phyloP scores from a whole-genome alignment of 345 rosid genomes.

The Pelargonium nanum region DNA sequence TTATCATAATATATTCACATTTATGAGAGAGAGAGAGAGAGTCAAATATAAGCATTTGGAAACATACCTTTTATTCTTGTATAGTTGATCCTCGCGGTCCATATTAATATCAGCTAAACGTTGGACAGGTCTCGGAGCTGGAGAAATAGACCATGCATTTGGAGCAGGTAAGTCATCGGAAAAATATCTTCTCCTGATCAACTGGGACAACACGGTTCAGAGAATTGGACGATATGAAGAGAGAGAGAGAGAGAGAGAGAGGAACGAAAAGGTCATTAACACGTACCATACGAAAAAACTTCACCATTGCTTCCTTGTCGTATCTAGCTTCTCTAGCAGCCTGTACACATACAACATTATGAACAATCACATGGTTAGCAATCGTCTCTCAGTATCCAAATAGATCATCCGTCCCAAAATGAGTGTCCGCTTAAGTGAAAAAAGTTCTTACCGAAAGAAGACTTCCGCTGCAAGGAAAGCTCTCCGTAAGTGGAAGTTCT shows the following conservation, averaged over 20 bases:
- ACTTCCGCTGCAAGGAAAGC: slow-evolving; percentile 83
- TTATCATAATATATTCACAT: too few relatives aligned
- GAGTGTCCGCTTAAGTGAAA: slow-evolving; percentile 9
- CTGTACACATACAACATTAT: slow-evolving; percentile 34
- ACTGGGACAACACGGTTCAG: slow-evolving; percentile 25
- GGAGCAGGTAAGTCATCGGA: slow-evolving; percentile 67
- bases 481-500: slow-evolving; percentile 90
- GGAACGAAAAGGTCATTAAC: not conserved
- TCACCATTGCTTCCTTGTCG: slow-evolving; percentile 85
- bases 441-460: slow-evolving; percentile 58
- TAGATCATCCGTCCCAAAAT: too few relatives aligned
- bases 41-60: not conserved
- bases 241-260: not conserved
- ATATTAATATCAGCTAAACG: slow-evolving; percentile 68
- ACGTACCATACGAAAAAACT: slow-evolving; percentile 74
- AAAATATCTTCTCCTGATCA: slow-evolving; percentile 90
- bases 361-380: not conserved
- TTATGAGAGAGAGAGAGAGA: too few relatives aligned
- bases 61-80: slow-evolving; percentile 53
- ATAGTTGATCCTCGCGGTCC: slow-evolving; percentile 56
- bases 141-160: slow-evolving; percentile 67
- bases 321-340: slow-evolving; percentile 94
- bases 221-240: slow-evolving; percentile 1
- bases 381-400: too few relatives aligned
- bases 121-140: slow-evolving; percentile 43